phyloP scores from a whole-genome alignment of 805 yeast genomes.

The Yueomyces sinensis region DNA sequence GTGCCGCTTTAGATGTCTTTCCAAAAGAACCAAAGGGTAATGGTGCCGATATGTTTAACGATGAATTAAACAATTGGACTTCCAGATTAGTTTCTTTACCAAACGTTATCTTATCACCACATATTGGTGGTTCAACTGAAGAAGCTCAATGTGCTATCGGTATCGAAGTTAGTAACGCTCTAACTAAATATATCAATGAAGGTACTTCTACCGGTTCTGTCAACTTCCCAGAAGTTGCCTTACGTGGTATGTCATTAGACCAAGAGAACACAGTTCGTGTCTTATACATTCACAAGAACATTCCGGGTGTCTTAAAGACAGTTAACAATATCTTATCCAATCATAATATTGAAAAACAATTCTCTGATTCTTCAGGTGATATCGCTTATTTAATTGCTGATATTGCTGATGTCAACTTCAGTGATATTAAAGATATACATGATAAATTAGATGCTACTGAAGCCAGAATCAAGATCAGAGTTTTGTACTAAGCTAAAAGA shows the following conservation, averaged over 20 bases:
- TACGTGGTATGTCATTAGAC: conserved; percentile 67
- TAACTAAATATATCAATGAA: conserved; percentile 87
- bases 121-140: conserved; percentile 98
- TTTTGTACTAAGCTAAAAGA: conserved; percentile 70
- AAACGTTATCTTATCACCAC: conserved; percentile 90
- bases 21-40: conserved; percentile 97
- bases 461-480: conserved; percentile 80
- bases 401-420: conserved; percentile 68
- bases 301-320: conserved; percentile 96
- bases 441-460: conserved; percentile 81
- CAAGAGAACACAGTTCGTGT: conserved; percentile 87
- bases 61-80: conserved; percentile 70
- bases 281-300: conserved; percentile 90
- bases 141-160: conserved; percentile 98
- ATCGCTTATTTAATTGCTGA: conserved; percentile 98
- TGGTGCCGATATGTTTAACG: conserved; percentile 67
- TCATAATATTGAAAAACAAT: conserved; percentile 96
- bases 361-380: conserved; percentile 91
- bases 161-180: conserved; percentile 78
- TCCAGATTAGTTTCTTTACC: conserved; percentile 69
- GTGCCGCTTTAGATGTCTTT: conserved; percentile 93
- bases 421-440: conserved; percentile 74
- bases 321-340: conserved; percentile 90
- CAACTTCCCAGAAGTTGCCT: conserved; percentile 95
- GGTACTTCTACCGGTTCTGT: conserved; percentile 93